phyloP scores from a whole-genome alignment of 306 rosid species.

The Castanea mollissima region DNA sequence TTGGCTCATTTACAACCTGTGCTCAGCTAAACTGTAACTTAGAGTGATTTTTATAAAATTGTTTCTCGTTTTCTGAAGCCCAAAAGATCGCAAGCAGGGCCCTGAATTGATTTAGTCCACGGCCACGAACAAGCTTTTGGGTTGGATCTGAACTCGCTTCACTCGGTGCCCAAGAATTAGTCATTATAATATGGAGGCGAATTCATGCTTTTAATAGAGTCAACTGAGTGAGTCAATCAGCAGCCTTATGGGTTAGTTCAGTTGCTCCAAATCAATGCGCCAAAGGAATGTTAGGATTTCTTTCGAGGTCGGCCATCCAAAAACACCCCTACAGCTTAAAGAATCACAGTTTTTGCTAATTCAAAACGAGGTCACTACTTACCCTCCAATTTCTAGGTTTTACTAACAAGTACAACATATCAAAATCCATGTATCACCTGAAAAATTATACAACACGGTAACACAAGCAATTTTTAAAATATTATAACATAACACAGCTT shows the following conservation, averaged over 20 bases:
- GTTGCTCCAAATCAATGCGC: neutral
- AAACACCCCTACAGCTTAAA: neutral
- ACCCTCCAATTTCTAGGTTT: neutral
- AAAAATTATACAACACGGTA: too few species aligned
- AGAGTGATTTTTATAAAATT: too few species aligned
- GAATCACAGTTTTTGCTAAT: neutral
- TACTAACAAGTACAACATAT: neutral
- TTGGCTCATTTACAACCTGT: too few species aligned
- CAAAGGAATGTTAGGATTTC: too few species aligned
- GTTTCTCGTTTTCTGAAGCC: neutral
- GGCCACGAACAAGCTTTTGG: neutral
- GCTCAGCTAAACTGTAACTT: too few species aligned
- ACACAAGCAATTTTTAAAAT: too few species aligned
- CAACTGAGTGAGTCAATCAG: neutral
- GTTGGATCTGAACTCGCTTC: neutral
- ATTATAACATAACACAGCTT: too few species aligned
- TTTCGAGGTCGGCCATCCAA: too few species aligned
- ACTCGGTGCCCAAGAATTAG: neutral
- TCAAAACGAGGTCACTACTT: neutral
- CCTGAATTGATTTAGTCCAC: neutral
- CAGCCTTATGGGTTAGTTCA: neutral
- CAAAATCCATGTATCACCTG: too few species aligned
- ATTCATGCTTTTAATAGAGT: neutral
- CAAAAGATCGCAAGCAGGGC: neutral
- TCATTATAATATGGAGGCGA: neutral